Evolutionary conservation across 495 filamentous ascomycete genomes (phyloP).

Genomic region (Penicillium atrosanguineum): DNA sequence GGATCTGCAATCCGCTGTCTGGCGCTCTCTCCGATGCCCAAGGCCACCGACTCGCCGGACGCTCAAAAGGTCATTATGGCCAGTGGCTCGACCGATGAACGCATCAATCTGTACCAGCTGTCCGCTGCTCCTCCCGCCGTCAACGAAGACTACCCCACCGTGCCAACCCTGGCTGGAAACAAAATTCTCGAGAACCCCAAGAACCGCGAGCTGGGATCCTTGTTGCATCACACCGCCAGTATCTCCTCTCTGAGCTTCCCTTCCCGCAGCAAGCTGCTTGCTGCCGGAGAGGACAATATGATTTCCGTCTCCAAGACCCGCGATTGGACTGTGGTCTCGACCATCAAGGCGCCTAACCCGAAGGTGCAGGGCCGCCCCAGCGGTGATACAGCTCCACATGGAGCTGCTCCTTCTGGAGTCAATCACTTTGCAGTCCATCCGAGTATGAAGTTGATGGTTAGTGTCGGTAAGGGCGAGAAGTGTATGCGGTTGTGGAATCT

Average conservation of each 20-base stretch:
- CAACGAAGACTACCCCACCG: conserved; percentile 41
- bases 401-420: conserved; percentile 80
- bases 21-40: conserved; percentile 77
- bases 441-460: conserved; percentile 92
- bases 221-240: conserved; percentile 80
- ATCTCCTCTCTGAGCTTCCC: conserved; percentile 80
- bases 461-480: conserved; percentile 80
- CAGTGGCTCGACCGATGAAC: conserved; percentile 86
- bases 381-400: conserved; percentile 85
- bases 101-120: conserved; percentile 90
- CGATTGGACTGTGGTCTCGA: conserved; percentile 88
- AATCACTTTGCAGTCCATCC: conserved; percentile 96
- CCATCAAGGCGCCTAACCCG: conserved; percentile 84
- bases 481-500: conserved; percentile 96
- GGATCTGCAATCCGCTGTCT: conserved; percentile 85
- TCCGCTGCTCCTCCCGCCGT: conserved; percentile 62
- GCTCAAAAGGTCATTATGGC: conserved; percentile 80
- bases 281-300: conserved; percentile 78
- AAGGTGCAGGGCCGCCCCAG: conserved; percentile 79
- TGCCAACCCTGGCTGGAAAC: conserved; percentile 63
- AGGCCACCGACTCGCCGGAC: conserved; percentile 43
- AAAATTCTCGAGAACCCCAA: conserved; percentile 75
- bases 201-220: conserved; percentile 82
- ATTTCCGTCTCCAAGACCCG: conserved; percentile 82
- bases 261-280: conserved; percentile 81